Conservation (phyloP, 2,329 filamentous ascomycete genomes). For the Nemania serpens region DNA sequence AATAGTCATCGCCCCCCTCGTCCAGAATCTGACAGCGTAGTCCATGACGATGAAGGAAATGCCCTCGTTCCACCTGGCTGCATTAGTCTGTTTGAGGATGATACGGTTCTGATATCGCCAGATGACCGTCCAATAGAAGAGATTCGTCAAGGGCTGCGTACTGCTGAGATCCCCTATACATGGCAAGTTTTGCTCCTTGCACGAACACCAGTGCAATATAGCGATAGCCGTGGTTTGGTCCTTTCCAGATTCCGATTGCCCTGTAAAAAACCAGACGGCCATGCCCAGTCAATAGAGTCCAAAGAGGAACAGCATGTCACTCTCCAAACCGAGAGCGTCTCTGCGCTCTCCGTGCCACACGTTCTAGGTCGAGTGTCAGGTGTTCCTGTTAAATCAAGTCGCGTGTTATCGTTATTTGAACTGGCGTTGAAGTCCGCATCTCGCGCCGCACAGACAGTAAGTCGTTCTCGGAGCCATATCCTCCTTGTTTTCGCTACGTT, state of each 20-base stretch:
- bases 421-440: conserved; percentile 54
- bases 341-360: conserved; percentile 24
- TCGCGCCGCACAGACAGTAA: conserved; percentile 46
- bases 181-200: conserved; percentile 34
- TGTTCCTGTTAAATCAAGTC: conserved; percentile 32
- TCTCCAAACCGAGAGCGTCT: conserved; percentile 35
- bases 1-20: conserved; percentile 16
- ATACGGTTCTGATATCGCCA: background rate
- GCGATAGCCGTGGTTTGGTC: conserved; percentile 37
- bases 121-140: conserved; percentile 8
- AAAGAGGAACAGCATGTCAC: conserved; percentile 2
- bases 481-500: background rate
- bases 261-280: background rate
- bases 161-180: background rate
- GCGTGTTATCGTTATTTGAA: conserved; percentile 57
- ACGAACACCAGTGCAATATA: conserved; percentile 41
- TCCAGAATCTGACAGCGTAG: conserved; percentile 3
- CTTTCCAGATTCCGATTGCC: conserved; percentile 39
- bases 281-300: background rate
- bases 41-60: background rate
- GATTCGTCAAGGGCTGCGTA: background rate
- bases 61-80: background rate
- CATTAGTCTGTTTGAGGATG: background rate
- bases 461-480: background rate
- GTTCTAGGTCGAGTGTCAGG: conserved; percentile 11